Evolutionary conservation across 2,329 filamentous ascomycete species (phyloP).

Genomic region (Cladophialophora chaetospira): DNA sequence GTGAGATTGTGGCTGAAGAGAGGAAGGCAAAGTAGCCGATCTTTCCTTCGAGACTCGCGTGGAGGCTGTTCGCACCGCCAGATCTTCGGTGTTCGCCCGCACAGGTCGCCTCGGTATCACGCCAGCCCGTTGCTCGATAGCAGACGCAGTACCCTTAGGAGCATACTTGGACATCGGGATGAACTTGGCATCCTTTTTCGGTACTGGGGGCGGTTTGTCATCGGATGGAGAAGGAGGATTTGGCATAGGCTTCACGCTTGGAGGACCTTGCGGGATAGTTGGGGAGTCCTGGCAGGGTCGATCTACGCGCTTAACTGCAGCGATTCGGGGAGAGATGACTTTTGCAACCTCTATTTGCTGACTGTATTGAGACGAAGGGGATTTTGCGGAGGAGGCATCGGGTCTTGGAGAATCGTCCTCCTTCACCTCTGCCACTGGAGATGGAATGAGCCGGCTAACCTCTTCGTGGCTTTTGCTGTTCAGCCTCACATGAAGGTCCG

Average conservation of each 20-base stretch:
- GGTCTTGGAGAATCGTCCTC: conserved; percentile 28
- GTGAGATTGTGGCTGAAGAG: conserved; percentile 8
- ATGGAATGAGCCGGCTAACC: conserved; percentile 25
- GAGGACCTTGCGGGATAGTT: conserved; percentile 28
- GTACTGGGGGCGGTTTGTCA: conserved; percentile 29
- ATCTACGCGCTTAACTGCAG: conserved; percentile 19
- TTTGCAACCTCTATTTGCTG: conserved; percentile 8
- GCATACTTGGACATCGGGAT: conserved; percentile 33
- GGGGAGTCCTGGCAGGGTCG: conserved; percentile 28
- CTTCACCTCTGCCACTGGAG: conserved; percentile 27
- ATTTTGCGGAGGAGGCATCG: neutral
- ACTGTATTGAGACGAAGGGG: neutral
- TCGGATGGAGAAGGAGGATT: neutral
- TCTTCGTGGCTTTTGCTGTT: conserved; percentile 19
- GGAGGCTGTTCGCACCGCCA: neutral
- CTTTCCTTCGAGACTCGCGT: conserved; percentile 13
- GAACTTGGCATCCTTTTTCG: conserved; percentile 31
- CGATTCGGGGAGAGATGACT: conserved; percentile 10
- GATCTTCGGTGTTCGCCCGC: conserved; percentile 25
- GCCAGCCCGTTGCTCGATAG: conserved; percentile 24
- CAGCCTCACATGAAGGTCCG: conserved; percentile 5
- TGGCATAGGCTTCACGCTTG: neutral
- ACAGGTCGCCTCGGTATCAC: conserved; percentile 20
- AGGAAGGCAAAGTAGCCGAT: conserved; percentile 24
- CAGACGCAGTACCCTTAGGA: conserved; percentile 27